Conservation (phyloP, 176 grass and related monocot species). For the Cenchrus americanus region DNA sequence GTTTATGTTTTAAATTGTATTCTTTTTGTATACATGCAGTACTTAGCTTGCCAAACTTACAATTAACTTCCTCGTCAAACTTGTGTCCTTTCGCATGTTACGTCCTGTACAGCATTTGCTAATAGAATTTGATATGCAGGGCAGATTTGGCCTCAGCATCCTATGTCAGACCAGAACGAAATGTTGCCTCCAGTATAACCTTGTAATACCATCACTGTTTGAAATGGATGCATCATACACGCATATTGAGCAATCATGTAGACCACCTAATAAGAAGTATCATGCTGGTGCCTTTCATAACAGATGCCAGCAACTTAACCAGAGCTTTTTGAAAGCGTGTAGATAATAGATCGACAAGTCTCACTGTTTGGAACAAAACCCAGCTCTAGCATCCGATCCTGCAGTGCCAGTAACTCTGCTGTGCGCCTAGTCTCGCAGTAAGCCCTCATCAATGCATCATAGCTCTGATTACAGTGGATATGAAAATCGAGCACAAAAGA, state of each 20-base stretch:
- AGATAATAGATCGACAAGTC: constrained; percentile 71
- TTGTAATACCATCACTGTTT: background rate
- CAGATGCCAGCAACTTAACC: constrained; percentile 20
- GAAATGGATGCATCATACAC: background rate
- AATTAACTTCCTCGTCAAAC: background rate
- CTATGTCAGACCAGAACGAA: background rate
- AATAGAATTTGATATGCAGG: background rate
- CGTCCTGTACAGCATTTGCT: background rate
- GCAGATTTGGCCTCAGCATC: background rate
- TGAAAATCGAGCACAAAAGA: constrained; percentile 64
- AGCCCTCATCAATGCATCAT: constrained; percentile 64
- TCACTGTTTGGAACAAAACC: constrained; percentile 77
- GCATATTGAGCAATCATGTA: constrained; percentile 1
- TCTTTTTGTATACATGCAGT: background rate
- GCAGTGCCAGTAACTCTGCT: constrained; percentile 55
- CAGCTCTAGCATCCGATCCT: constrained; percentile 71
- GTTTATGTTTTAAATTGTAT: background rate
- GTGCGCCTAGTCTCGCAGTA: constrained; percentile 58
- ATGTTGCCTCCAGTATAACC: background rate
- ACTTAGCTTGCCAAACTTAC: constrained; percentile 13
- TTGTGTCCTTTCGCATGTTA: background rate
- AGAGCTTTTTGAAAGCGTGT: constrained; percentile 62
- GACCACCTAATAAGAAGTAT: constrained; percentile 4
- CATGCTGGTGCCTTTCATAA: background rate
- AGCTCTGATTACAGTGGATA: constrained; percentile 63